A percentile compares a stretch with the other conserved stretches of the same genome.
These are phyloP conservation scores for Macrolepiota albuminosa DNA, from an alignment of 768 basidiomycete genomes.

Conservation along the genomic window DNA sequence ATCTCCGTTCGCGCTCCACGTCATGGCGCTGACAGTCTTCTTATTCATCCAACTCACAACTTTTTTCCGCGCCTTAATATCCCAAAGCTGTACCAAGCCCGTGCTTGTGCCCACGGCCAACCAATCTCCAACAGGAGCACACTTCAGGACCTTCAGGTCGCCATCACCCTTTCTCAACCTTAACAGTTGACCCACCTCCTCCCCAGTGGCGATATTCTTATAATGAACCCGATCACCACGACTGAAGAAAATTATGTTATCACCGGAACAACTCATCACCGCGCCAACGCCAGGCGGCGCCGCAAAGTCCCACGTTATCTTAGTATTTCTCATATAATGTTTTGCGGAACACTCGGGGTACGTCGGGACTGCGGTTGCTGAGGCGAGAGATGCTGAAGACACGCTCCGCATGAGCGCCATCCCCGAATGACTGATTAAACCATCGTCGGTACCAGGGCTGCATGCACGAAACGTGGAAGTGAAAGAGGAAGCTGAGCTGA, in stretches of 20 bases:
- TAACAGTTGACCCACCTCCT: constrained; percentile 47
- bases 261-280: constrained; percentile 38
- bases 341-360: constrained; percentile 32
- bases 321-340: constrained; percentile 24
- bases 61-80: constrained; percentile 51
- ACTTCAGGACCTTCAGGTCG: constrained; percentile 33
- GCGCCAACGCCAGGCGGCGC: constrained; percentile 5
- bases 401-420: constrained; percentile 29
- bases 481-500: constrained; percentile 24
- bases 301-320: constrained; percentile 3
- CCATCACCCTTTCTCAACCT: constrained; percentile 44
- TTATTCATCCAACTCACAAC: constrained; percentile 51
- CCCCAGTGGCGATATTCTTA: constrained; percentile 37
- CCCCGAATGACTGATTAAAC: constrained; percentile 16
- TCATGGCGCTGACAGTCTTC: constrained; percentile 49
- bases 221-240: constrained; percentile 52
- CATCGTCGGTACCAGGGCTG: constrained; percentile 18
- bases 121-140: constrained; percentile 21
- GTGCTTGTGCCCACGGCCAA: constrained; percentile 60
- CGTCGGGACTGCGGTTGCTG: constrained; percentile 17
- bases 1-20: constrained; percentile 58
- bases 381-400: constrained; percentile 26
- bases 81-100: constrained; percentile 73
- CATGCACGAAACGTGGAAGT: constrained; percentile 18
- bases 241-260: constrained; percentile 43